Evolutionary conservation across 2,329 filamentous ascomycete species (phyloP).

Genomic region (Lasiodiplodia citricola): DNA sequence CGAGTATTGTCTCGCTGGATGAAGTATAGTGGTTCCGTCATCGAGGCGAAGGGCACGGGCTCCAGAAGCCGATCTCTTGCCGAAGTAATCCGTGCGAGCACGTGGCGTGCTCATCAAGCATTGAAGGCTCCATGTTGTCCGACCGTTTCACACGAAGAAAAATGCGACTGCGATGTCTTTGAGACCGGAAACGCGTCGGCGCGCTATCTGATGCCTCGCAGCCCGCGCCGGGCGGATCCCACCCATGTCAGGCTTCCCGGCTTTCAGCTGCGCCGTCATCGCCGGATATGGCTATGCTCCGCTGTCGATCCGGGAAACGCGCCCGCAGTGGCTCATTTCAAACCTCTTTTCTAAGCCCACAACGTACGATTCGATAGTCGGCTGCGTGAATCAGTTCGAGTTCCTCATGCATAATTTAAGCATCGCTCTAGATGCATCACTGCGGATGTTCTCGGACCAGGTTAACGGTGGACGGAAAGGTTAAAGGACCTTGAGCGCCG

Average conservation of each 20-base stretch:
- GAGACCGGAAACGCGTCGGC: neutral
- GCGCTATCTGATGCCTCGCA: neutral
- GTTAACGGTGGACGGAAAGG: neutral
- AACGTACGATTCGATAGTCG: neutral
- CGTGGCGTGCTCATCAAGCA: neutral
- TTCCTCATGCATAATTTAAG: neutral
- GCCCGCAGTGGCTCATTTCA: constrained; percentile 1
- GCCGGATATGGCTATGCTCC: constrained; percentile 11
- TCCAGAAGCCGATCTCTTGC: neutral
- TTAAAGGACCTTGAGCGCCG: neutral
- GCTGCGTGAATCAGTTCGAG: neutral
- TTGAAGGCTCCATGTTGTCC: neutral
- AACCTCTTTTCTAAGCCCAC: constrained; percentile 3
- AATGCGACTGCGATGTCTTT: neutral
- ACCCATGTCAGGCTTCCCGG: neutral
- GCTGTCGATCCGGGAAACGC: constrained; percentile 8
- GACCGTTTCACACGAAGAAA: neutral
- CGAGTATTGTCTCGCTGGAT: constrained; percentile 14
- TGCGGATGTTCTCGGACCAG: neutral
- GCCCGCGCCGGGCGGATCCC: neutral
- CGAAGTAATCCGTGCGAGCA: constrained; percentile 1
- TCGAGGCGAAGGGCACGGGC: constrained; percentile 1
- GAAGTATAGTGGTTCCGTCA: constrained; percentile 19
- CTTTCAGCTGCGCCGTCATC: constrained; percentile 11
- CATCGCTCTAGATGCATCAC: neutral